Base-by-base conservation (phyloP, 2,329 filamentous ascomycete species). In the Cercospora citrullina region DNA sequence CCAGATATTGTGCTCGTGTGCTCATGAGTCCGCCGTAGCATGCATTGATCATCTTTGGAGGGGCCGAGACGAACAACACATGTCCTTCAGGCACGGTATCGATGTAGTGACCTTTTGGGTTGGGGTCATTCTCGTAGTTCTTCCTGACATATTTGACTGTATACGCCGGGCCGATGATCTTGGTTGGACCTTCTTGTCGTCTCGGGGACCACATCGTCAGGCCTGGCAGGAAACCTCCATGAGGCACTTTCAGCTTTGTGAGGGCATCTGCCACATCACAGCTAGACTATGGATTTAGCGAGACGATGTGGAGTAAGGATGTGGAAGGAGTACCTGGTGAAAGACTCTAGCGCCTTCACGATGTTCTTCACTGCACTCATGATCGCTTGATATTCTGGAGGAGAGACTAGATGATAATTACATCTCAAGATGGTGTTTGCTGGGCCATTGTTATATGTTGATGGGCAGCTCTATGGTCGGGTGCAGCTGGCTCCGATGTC, bases 1-100 rank as follows among this genome's bases (percentile, higher is more conserved):
- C 81, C 51, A 78, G 77, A 5, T 77, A 76, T 70, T 80, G 78
- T 2, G 84, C 84, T 21, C 84, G 79, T 3, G 80, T 80, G 26
- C 81, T 82, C 85, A 86, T 87, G 26, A 87, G 76, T 0, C 85
- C 84, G 33, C 85, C 85, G 71, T 86, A 87, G 53, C 84, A 81
- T 55, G 84, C 84, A 69, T 86, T 86, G 58, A 83, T 80, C 21
- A 77, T 80, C 45, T 74, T 75, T 0, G 78, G 75, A 4, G 84
- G 84, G 53, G 81, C 81, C 2, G 84, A 85, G 14, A 87, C 79
- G 72, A 87, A 86, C 18, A 86, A 70, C 0, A 86, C 81, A 1
- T 82, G 78, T 23, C 82, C 83, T 1, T 74, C 65, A 0, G 84
- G 84, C 9, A 86, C 79, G 0, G 76, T 75, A 72, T 87, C 84